phyloP scores from a whole-genome alignment of 768 basidiomycete species.

The Nidularia sp. region DNA sequence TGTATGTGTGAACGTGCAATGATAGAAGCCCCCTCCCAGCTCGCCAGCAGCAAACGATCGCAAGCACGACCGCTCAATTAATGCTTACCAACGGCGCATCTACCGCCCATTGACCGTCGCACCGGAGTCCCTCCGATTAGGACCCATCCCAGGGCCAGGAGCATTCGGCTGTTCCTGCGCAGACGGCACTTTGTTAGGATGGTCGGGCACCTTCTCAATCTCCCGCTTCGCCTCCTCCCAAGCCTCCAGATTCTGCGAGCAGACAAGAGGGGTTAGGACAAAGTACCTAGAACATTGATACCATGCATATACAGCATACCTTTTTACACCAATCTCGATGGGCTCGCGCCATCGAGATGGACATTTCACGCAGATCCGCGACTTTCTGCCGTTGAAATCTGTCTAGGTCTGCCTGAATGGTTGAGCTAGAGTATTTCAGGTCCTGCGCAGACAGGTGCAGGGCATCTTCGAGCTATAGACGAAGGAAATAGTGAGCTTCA shows the following conservation, averaged over 20 bases:
- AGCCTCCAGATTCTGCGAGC: constrained; percentile 81
- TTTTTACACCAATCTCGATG: constrained; percentile 98
- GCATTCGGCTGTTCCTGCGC: constrained; percentile 21
- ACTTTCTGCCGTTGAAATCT: constrained; percentile 99
- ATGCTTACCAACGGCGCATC: not conserved
- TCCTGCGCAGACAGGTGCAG: constrained; percentile 90
- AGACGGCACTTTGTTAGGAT: constrained; percentile 70
- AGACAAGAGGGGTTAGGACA: not conserved
- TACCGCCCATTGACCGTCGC: constrained; percentile 68
- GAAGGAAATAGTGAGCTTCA: not conserved
- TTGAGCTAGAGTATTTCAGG: constrained; percentile 92
- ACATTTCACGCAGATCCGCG: constrained; percentile 91
- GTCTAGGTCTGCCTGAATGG: constrained; percentile 96
- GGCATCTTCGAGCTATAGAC: constrained; percentile 86
- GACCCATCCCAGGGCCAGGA: constrained; percentile 23
- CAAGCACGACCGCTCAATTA: too few relatives aligned
- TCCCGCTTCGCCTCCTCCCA: constrained; percentile 97
- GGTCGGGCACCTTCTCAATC: constrained; percentile 84
- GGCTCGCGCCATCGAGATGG: constrained; percentile 81
- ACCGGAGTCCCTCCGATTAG: constrained; percentile 58
- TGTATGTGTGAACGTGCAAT: not conserved
- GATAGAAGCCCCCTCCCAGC: not conserved
- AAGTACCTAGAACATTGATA: not conserved
- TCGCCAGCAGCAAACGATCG: too few relatives aligned
- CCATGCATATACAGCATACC: constrained; percentile 34